These are phyloP conservation scores for Solanum phureja DNA, from an alignment of 257 asterid genomes.

Conservation along the genomic window DNA sequence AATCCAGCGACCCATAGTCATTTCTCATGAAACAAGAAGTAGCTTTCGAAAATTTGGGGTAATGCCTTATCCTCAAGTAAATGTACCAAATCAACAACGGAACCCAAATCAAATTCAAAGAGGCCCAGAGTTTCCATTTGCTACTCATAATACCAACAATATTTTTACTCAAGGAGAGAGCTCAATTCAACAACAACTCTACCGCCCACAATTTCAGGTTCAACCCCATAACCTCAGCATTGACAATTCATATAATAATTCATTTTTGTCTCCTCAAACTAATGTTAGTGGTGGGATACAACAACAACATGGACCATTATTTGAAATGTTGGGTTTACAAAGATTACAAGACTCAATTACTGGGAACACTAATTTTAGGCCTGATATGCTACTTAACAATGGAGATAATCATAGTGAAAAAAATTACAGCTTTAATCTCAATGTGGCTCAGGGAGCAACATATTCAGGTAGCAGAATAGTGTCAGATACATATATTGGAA, in stretches of 20 bases:
- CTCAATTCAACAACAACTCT: neutral
- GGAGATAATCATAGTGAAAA: neutral
- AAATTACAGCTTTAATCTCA: neutral
- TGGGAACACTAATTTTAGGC: neutral
- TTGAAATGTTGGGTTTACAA: neutral
- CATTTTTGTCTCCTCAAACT: neutral
- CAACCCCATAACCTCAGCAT: neutral
- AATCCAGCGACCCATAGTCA: too few relatives aligned
- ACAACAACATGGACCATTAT: neutral
- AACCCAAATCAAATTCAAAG: neutral
- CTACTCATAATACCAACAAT: neutral
- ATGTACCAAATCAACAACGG: neutral
- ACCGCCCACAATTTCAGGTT: neutral
- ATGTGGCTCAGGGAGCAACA: neutral
- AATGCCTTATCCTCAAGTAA: slow-evolving; percentile 5
- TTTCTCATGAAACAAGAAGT: neutral
- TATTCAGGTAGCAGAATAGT: neutral
- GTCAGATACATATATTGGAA: neutral
- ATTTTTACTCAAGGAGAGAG: neutral
- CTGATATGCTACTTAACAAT: neutral
- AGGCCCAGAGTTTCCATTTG: neutral
- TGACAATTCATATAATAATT: neutral
- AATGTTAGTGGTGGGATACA: neutral
- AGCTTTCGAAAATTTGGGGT: neutral
- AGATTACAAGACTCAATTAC: neutral